Evolutionary conservation across 176 grass and related monocot genomes (phyloP).

Genomic region (Musa schizocarpa): DNA sequence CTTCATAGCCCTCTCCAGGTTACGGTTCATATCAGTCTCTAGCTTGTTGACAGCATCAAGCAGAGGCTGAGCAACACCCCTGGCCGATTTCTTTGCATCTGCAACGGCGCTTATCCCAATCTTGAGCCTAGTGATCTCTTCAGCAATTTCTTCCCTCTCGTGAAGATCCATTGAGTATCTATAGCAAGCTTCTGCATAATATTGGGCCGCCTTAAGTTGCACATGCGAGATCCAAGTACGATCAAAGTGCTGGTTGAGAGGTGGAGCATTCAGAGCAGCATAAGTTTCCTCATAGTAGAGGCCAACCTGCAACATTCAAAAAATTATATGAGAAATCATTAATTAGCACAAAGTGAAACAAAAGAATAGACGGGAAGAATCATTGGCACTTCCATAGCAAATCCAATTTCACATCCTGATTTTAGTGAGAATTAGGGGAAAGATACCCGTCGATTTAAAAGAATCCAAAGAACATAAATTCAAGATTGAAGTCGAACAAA

Average conservation of each 20-base stretch:
- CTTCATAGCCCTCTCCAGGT: conserved; percentile 80
- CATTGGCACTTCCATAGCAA: not conserved
- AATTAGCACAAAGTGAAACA: too few species aligned
- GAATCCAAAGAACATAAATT: not conserved
- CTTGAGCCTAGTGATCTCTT: conserved; percentile 87
- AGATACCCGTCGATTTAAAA: not conserved
- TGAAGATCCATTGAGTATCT: conserved; percentile 87
- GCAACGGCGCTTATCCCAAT: conserved; percentile 71
- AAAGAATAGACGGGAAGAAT: not conserved
- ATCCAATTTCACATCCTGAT: not conserved
- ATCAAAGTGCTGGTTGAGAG: conserved; percentile 85
- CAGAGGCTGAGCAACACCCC: conserved; percentile 71
- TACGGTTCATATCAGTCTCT: conserved; percentile 72
- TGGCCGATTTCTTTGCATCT: conserved; percentile 81
- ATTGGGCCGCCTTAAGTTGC: conserved; percentile 91
- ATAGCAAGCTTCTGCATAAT: conserved; percentile 91
- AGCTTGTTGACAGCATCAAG: conserved; percentile 74
- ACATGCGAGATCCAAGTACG: conserved; percentile 93
- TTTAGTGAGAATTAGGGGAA: not conserved
- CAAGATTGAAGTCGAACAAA: not conserved
- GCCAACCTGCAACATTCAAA: conserved; percentile 54
- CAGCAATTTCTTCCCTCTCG: conserved; percentile 85
- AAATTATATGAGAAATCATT: not conserved
- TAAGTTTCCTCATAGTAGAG: conserved; percentile 93
- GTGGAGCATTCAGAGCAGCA: conserved; percentile 51